Evolutionary conservation across 202 grass and related monocot genomes (phyloP).

Genomic region (Tripidium arundinaceum): DNA sequence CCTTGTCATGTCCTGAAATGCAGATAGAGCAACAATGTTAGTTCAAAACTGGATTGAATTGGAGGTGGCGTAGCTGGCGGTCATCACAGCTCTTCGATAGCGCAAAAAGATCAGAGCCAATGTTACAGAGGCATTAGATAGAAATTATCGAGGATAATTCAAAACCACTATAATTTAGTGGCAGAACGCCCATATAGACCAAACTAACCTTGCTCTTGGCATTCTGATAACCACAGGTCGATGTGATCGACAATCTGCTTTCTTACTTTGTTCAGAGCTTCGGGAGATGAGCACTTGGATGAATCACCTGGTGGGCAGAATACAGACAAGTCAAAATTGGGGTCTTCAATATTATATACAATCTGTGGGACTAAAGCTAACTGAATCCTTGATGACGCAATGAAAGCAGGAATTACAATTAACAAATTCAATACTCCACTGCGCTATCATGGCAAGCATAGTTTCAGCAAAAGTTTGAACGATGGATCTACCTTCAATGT

Average conservation of each 20-base stretch:
- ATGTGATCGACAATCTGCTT: slow-evolving; percentile 71
- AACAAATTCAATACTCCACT: not conserved
- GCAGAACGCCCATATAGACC: not conserved
- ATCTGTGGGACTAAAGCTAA: not conserved
- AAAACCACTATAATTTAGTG: not conserved
- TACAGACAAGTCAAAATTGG: slow-evolving; percentile 11
- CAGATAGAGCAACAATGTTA: not conserved
- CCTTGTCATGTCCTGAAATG: slow-evolving; percentile 36
- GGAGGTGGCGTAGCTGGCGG: not conserved
- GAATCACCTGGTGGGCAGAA: slow-evolving; percentile 58
- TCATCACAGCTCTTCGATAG: not conserved
- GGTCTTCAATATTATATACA: slow-evolving; percentile 1
- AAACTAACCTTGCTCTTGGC: slow-evolving; percentile 66
- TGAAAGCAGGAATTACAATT: not conserved
- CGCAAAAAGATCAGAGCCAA: not conserved
- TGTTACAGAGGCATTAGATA: not conserved
- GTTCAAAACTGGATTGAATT: slow-evolving; percentile 5
- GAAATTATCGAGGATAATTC: not conserved
- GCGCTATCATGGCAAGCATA: not conserved
- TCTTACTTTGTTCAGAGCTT: slow-evolving; percentile 79
- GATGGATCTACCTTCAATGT: slow-evolving; percentile 76
- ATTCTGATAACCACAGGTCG: slow-evolving; percentile 91
- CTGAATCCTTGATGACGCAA: not conserved
- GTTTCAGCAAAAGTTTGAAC: not conserved
- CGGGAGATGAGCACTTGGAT: slow-evolving; percentile 73